Conservation (phyloP, 148 eudicot genomes). For the Cornus kousa region DNA sequence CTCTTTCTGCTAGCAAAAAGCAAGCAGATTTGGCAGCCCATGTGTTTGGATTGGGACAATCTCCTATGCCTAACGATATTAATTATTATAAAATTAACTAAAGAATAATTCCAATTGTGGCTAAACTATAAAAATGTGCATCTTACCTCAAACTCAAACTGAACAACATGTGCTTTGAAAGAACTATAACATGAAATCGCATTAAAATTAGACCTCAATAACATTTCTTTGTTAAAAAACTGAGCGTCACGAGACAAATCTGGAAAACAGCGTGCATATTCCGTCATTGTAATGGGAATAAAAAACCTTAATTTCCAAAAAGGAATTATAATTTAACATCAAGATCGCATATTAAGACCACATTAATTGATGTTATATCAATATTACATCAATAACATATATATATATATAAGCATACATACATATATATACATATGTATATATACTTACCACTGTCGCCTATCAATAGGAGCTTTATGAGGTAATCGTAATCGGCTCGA, state of each 20-base stretch:
- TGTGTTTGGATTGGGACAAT: no score
- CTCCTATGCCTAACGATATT: no score
- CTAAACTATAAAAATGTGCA: neutral
- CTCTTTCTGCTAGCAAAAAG: no score
- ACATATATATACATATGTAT: neutral
- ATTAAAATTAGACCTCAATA: neutral
- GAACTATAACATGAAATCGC: neutral
- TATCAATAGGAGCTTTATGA: slow-evolving; percentile 59
- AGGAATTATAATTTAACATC: no score
- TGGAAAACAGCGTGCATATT: neutral
- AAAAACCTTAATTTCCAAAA: neutral
- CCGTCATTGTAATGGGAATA: neutral
- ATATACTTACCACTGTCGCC: slow-evolving; percentile 52
- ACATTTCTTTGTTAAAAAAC: neutral
- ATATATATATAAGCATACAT: neutral
- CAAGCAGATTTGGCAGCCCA: no score
- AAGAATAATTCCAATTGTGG: neutral
- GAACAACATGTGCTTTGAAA: neutral
- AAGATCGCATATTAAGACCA: neutral
- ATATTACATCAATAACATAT: neutral
- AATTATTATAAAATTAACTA: no score
- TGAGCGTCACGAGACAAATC: neutral
- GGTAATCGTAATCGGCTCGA: slow-evolving; percentile 69
- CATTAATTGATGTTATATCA: neutral
- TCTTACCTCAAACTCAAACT: neutral